Percentiles rank a stretch among this genome's conserved stretches.
phyloP scores from a whole-genome alignment of 2,329 filamentous ascomycete species.

The Penicillium sclerotigenum region DNA sequence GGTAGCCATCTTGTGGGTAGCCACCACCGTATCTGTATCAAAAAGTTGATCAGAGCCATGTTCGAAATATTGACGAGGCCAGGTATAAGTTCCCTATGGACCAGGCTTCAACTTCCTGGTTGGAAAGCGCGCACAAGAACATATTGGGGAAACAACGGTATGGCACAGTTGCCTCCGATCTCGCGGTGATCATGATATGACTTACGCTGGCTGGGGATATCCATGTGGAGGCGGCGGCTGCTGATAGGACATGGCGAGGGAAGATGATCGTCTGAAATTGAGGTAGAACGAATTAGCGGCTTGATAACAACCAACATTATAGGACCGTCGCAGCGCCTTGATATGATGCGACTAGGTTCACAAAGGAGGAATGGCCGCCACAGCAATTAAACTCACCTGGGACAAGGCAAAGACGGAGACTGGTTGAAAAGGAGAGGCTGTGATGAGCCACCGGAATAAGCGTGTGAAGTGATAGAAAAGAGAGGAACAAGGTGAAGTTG shows the following conservation, averaged over 20 bases:
- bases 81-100: not conserved
- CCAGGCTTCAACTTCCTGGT: not conserved
- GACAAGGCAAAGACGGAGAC: not conserved
- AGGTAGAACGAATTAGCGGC: conserved; percentile 7
- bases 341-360: not conserved
- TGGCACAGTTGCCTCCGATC: not conserved
- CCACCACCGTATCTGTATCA: conserved; percentile 21
- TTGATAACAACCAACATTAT: conserved; percentile 1
- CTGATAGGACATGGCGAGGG: conserved; percentile 41
- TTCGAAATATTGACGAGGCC: not conserved
- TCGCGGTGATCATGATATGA: conserved; percentile 1
- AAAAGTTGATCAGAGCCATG: not conserved
- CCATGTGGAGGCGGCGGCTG: conserved; percentile 31
- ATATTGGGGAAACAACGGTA: not conserved
- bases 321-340: not conserved
- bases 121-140: not conserved
- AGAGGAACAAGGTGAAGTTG: not conserved
- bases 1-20: too few relatives aligned
- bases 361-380: not conserved
- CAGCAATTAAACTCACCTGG: conserved; percentile 5
- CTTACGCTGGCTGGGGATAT: conserved; percentile 20
- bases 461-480: not conserved
- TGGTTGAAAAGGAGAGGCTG: not conserved
- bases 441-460: conserved; percentile 3
- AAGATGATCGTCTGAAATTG: not conserved